Base-by-base conservation (phyloP, 345 rosid species). In the Citrus glauca region DNA sequence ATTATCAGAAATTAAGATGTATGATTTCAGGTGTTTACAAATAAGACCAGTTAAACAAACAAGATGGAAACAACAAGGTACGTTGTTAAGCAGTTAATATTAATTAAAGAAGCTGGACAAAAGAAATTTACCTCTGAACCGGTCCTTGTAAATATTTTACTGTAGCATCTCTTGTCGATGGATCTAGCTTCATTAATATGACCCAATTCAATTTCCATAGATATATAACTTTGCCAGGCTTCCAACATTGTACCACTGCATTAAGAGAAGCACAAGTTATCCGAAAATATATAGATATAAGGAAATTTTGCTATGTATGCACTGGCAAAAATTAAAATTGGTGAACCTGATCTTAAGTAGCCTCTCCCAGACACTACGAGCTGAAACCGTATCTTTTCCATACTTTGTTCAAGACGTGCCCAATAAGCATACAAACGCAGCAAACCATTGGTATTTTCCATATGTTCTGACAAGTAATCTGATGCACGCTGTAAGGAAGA, bases 361-460 rank as follows among this genome's bases (percentile, higher is more conserved):
- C 79, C 82, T 87, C 83, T 95, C 98, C 98, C 98, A 93, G 69
- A 89, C 92, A 75, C 89, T 86, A 76, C 90, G 91, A 32, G 95
- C 91, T 69, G 91, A 91, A 79, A 45, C 85, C 69, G 84, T 60
- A 87, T 92, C 93, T 78, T 93, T 91, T 60, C 93, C 97, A 90
- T 78, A 71, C 61, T 91, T 78, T 86, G 84, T 87, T 93, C 99
- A 78, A 95, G 78, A 45, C 79, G 89, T 22, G 97, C 90, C 98
- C 98, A 93, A 82, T 92, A 92, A 80, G 93, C 82, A 84, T 92
- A 75, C 78, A 95, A 82, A 67, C 59, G 92, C 82, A 94, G 70
- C 81, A 91, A 87, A 74, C 80, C 80, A 56, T 83, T 85, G 20
- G 91, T 86, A 64, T 90, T 87, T 80, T 87, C 90, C 88, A 90